These are phyloP conservation scores for Scleroderma citrinum DNA, from an alignment of 768 basidiomycete genomes.

Conservation along the genomic window DNA sequence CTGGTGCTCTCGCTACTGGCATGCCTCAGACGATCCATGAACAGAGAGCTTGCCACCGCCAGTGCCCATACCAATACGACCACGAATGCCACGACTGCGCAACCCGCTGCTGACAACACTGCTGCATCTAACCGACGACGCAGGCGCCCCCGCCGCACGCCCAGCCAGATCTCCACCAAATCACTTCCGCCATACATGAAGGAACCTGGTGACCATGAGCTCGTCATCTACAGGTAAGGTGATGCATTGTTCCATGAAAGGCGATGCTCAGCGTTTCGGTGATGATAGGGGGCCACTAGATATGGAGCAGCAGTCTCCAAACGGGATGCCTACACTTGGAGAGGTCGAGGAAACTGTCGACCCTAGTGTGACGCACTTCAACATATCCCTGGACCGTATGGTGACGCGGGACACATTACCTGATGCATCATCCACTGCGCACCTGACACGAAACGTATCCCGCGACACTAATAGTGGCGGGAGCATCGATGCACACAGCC, in stretches of 20 bases:
- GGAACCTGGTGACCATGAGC: slow-evolving; percentile 77
- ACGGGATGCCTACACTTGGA: slow-evolving; percentile 11
- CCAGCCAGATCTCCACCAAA: slow-evolving; percentile 75
- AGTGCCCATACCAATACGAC: not conserved
- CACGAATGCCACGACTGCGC: not conserved
- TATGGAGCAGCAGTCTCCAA: slow-evolving; percentile 13
- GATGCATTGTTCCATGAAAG: not conserved
- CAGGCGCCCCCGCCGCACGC: slow-evolving; percentile 52
- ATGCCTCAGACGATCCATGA: slow-evolving; percentile 18
- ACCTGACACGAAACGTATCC: slow-evolving; percentile 12
- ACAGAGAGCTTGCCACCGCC: not conserved
- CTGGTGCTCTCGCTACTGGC: slow-evolving; percentile 14
- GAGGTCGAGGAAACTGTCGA: slow-evolving; percentile 20
- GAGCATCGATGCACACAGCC: slow-evolving; percentile 15
- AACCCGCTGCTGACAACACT: slow-evolving; percentile 5
- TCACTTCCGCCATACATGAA: slow-evolving; percentile 78
- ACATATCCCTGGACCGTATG: slow-evolving; percentile 15
- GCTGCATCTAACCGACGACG: slow-evolving; percentile 15
- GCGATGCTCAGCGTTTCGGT: not conserved
- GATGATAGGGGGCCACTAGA: slow-evolving; percentile 23
- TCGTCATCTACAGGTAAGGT: slow-evolving; percentile 56
- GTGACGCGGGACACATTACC: slow-evolving; percentile 21
- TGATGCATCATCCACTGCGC: slow-evolving; percentile 16
- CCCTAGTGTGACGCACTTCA: slow-evolving; percentile 7
- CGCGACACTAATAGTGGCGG: not conserved